These are phyloP conservation scores for Cicer arietinum DNA, from an alignment of 306 rosid genomes.

Conservation along the genomic window DNA sequence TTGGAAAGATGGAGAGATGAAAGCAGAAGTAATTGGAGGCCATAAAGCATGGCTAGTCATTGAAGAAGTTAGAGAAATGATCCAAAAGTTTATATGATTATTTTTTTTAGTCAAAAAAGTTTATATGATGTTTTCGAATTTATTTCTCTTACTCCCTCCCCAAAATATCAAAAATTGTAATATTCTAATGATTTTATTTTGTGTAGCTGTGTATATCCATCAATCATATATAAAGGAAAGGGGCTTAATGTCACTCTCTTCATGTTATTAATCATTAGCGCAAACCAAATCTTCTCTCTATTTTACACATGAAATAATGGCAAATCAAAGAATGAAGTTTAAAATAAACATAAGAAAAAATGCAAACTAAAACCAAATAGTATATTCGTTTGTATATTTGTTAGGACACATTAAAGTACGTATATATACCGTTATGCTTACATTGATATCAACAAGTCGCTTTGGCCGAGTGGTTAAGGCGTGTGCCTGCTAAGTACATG, in stretches of 20 bases:
- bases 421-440: too few relatives aligned
- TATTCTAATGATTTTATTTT: background rate
- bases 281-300: background rate
- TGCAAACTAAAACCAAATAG: too few relatives aligned
- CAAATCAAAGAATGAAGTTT: too few relatives aligned
- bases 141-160: background rate
- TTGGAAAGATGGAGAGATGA: conserved; percentile 95
- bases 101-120: conserved; percentile 31
- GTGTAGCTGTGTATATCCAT: background rate
- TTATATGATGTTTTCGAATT: conserved; percentile 38
- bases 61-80: conserved; percentile 88
- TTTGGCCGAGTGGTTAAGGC: conserved; percentile 82
- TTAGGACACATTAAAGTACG: too few relatives aligned
- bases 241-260: conserved; percentile 8
- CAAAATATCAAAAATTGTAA: background rate
- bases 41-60: conserved; percentile 88
- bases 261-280: background rate
- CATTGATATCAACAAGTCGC: background rate
- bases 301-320: too few relatives aligned
- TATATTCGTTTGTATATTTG: too few relatives aligned
- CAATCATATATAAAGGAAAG: conserved; percentile 19
- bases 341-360: too few relatives aligned
- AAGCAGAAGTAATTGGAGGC: conserved; percentile 87
- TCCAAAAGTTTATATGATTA: conserved; percentile 54
- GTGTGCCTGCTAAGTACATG: conserved; percentile 81